Evolutionary conservation across 768 basidiomycete genomes (phyloP), one percentile per base, ranked within the genome.

Genomic region (Exsudoporus frostii): DNA sequence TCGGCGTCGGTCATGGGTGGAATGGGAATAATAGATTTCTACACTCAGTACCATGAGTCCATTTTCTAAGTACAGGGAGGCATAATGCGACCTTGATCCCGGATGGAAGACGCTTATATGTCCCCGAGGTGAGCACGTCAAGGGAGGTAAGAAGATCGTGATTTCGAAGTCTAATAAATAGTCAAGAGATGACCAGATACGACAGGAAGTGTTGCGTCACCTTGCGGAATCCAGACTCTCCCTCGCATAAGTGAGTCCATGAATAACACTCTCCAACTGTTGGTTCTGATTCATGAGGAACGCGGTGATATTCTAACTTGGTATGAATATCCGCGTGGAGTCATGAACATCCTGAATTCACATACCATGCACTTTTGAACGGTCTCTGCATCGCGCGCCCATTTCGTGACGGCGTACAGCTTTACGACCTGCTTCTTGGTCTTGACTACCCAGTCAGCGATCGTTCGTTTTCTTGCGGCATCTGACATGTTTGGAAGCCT

Each of bases 131-230:
- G 30, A 97, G 76, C 50, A 98, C 89, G 59, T 94, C 89, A 34
- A 98, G 73, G 22, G 95, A 95, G 1, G 93, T 96, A 5, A 94
- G 78, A 22, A 98, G 75, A 70, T 98, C 96, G 55, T 95, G 92
- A 71, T 98, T 98, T 51, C 95, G 86, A 19, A 93, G 80, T 65
- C 95, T 92, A 62, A 6, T 13, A 5, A 30, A 19, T 11, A 10
- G 36, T 58, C 25, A 54, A 43, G 30, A 39, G 7, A 46, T 20
- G 24, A 38, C 4, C 22, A 42, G 8, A 24, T 20, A 15, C 10
- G 20, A 30, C 11, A 19, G 17, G 7, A 7, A 11, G 43, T 4
- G 9, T 9, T 7, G 22, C 65, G 78, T 56, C 52, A 89, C 93
- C 92, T 83, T 34, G 93, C 88, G 36, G 85, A 79, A 60, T 89